Evolutionary conservation across 257 asterid genomes (phyloP).

Genomic region (Solanum lycopersicoides): DNA sequence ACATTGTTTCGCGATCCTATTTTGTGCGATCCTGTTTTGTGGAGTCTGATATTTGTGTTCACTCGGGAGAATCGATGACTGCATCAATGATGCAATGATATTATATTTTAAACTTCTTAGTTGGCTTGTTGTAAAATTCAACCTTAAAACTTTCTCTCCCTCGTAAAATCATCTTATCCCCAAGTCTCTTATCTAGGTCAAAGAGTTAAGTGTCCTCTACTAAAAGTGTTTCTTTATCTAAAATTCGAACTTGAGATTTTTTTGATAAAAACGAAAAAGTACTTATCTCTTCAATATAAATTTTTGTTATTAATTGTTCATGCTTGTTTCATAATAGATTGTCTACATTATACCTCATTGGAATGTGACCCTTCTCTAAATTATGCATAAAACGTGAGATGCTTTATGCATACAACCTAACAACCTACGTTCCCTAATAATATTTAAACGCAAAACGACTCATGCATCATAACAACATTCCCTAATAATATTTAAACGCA

Average conservation of each 20-base stretch:
- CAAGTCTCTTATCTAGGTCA: background rate
- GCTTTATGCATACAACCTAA: background rate
- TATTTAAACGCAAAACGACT: too few relatives aligned
- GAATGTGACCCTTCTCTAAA: background rate
- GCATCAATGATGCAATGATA: too few relatives aligned
- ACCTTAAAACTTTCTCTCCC: background rate
- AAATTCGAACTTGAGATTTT: fast-evolving
- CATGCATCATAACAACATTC: too few relatives aligned
- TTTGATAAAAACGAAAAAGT: background rate
- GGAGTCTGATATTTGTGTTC: background rate
- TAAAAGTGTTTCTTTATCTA: background rate
- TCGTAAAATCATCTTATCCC: background rate
- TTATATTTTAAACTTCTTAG: background rate
- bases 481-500: too few relatives aligned
- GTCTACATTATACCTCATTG: background rate
- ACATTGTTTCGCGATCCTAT: background rate
- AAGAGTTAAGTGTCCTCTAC: background rate
- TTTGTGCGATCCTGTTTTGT: too few relatives aligned
- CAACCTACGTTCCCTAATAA: too few relatives aligned
- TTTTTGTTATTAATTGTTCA: too few relatives aligned
- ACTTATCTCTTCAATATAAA: background rate
- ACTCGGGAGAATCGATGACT: too few relatives aligned
- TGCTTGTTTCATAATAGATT: too few relatives aligned
- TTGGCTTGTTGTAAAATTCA: too few relatives aligned
- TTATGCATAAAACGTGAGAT: background rate